A percentile compares a stretch with the other conserved stretches of the same genome.
Conservation (phyloP, 164 flowering plant species). For the Vitis riparia region DNA sequence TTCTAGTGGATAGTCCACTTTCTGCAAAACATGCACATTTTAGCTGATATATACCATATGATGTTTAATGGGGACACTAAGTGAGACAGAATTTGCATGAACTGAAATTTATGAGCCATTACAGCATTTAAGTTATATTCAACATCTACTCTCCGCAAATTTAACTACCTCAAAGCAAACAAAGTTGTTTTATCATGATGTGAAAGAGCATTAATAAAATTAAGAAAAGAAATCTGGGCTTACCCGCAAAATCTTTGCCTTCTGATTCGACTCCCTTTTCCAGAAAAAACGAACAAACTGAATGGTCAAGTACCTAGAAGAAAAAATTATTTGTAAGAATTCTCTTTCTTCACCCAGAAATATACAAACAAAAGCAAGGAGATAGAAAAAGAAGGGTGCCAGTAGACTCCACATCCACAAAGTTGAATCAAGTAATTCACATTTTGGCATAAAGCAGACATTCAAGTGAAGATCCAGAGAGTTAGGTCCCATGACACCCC, state of each 20-base stretch:
- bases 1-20: slow-evolving; percentile 96
- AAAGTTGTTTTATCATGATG: background rate
- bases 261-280: slow-evolving; percentile 97
- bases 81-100: background rate
- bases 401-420: too few species aligned
- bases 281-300: slow-evolving; percentile 99
- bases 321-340: slow-evolving; percentile 3
- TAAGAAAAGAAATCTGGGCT: slow-evolving; percentile 8
- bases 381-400: background rate
- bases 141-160: background rate
- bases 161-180: background rate
- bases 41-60: background rate
- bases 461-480: background rate
- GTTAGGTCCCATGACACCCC: background rate
- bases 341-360: background rate
- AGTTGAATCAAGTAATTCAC: background rate
- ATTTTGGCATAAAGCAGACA: background rate
- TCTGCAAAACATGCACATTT: slow-evolving; percentile 40
- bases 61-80: background rate
- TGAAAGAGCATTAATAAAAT: background rate
- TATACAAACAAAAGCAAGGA: background rate
- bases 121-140: background rate
- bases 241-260: slow-evolving; percentile 98
- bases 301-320: slow-evolving; percentile 81
- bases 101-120: background rate